Percentiles rank a stretch among this genome's conserved stretches.
phyloP scores from a whole-genome alignment of 2,329 filamentous ascomycete species.

The Aspergillus costaricaensis region DNA sequence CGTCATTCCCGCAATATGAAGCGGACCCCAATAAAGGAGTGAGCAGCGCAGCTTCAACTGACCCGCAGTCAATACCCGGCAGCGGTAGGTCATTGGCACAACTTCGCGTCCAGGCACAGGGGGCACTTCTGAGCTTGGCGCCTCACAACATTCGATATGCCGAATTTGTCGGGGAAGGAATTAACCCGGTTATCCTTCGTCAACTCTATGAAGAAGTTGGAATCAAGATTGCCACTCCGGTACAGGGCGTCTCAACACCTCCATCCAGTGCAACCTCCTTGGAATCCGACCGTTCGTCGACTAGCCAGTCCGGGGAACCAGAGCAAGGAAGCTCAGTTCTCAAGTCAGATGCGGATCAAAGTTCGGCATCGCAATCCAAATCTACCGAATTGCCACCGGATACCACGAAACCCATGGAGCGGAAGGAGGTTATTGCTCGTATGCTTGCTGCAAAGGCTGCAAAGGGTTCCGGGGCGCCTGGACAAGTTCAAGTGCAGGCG shows the following conservation, averaged over 20 bases:
- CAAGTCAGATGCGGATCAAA: neutral
- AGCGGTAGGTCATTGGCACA: constrained; percentile 35
- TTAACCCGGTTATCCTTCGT: constrained; percentile 64
- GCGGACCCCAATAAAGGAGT: constrained; percentile 13
- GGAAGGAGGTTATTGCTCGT: constrained; percentile 75
- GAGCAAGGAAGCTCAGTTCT: neutral
- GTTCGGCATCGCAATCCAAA: neutral
- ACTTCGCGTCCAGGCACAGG: constrained; percentile 57
- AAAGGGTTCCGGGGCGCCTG: constrained; percentile 42
- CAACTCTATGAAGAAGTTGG: constrained; percentile 69
- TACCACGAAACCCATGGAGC: constrained; percentile 56
- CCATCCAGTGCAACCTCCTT: neutral
- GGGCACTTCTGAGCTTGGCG: constrained; percentile 64
- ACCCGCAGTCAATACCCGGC: neutral
- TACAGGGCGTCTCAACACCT: constrained; percentile 6
- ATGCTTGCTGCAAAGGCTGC: constrained; percentile 72
- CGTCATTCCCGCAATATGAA: neutral
- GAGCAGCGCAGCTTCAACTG: neutral
- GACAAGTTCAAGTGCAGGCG: constrained; percentile 14
- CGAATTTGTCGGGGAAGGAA: constrained; percentile 71
- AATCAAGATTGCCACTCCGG: constrained; percentile 46
- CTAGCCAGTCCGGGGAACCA: neutral
- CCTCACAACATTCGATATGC: constrained; percentile 70
- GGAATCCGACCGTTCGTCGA: neutral
- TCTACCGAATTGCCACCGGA: constrained; percentile 8